Evolutionary conservation across 2,329 filamentous ascomycete genomes (phyloP).

Genomic region (Fusarium anguioides): DNA sequence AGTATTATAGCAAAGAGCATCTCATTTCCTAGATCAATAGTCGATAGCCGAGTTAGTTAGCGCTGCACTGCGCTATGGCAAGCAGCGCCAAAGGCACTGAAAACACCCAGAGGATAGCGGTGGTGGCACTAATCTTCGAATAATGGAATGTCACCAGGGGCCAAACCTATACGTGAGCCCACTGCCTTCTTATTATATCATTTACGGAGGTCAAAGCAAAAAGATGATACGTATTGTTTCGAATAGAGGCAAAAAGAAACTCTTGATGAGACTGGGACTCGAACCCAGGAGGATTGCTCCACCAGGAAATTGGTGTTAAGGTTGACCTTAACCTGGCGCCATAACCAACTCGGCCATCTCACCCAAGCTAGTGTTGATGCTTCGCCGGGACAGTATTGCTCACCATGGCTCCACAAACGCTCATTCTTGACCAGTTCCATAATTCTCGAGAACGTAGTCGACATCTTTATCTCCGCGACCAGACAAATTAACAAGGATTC

Average conservation of each 20-base stretch:
- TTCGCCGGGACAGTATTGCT: neutral
- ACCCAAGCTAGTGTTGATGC: neutral
- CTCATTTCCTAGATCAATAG: too few relatives aligned
- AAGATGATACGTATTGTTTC: too few relatives aligned
- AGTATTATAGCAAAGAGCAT: too few relatives aligned
- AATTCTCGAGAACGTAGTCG: slow-evolving; percentile 4
- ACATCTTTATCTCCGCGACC: slow-evolving; percentile 15
- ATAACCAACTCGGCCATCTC: slow-evolving; percentile 15
- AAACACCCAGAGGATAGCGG: too few relatives aligned
- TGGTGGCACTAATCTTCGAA: too few relatives aligned
- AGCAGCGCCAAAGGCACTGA: too few relatives aligned
- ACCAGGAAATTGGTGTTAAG: slow-evolving; percentile 9
- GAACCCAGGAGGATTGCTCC: slow-evolving; percentile 11
- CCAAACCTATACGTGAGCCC: too few relatives aligned
- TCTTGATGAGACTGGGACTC: slow-evolving; percentile 1
- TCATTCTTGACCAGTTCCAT: neutral
- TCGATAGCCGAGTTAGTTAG: too few relatives aligned
- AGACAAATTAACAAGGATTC: neutral
- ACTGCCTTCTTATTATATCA: too few relatives aligned
- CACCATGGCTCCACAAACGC: rapidly evolving
- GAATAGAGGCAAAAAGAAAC: neutral
- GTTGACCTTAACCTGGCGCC: slow-evolving; percentile 9
- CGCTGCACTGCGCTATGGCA: too few relatives aligned
- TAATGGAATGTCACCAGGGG: too few relatives aligned
- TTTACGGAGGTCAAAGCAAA: too few relatives aligned